Conservation (phyloP, 2,329 filamentous ascomycete genomes). For the Dactylellina leptospora region DNA sequence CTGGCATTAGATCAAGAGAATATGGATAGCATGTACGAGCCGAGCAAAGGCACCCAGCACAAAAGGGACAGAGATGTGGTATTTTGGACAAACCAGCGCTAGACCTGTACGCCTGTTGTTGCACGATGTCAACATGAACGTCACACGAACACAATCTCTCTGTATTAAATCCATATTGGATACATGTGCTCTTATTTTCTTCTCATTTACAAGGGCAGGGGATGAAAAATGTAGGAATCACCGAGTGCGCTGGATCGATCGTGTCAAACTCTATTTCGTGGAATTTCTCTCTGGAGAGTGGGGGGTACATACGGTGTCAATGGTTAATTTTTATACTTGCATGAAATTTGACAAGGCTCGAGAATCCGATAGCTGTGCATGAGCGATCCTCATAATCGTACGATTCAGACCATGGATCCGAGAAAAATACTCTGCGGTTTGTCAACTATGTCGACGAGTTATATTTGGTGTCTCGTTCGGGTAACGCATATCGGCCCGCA, state of each 20-base stretch:
- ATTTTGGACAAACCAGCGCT: conserved; percentile 19
- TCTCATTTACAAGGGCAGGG: conserved; percentile 15
- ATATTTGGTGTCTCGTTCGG: not conserved
- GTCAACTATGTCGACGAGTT: not conserved
- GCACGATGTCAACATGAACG: conserved; percentile 40
- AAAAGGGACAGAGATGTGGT: not conserved
- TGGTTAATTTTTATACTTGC: not conserved
- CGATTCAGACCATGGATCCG: conserved; percentile 19
- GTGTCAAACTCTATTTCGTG: conserved; percentile 37
- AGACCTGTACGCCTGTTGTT: conserved; percentile 4
- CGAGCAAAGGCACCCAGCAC: conserved; percentile 12
- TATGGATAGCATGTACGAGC: conserved; percentile 28
- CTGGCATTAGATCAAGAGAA: too few relatives aligned
- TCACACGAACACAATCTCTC: conserved; percentile 29
- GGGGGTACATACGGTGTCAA: not conserved
- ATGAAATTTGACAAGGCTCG: not conserved
- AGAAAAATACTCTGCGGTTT: not conserved
- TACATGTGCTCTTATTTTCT: not conserved
- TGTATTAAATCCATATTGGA: conserved; percentile 7
- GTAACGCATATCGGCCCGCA: conserved; percentile 26
- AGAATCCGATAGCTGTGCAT: not conserved
- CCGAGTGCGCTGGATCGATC: conserved; percentile 32
- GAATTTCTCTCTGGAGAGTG: conserved; percentile 1
- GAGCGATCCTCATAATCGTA: conserved; percentile 1
- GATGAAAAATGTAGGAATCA: not conserved